Base-by-base conservation (phyloP, 495 filamentous ascomycete genomes). In the Aspergillus egyptiacus region DNA sequence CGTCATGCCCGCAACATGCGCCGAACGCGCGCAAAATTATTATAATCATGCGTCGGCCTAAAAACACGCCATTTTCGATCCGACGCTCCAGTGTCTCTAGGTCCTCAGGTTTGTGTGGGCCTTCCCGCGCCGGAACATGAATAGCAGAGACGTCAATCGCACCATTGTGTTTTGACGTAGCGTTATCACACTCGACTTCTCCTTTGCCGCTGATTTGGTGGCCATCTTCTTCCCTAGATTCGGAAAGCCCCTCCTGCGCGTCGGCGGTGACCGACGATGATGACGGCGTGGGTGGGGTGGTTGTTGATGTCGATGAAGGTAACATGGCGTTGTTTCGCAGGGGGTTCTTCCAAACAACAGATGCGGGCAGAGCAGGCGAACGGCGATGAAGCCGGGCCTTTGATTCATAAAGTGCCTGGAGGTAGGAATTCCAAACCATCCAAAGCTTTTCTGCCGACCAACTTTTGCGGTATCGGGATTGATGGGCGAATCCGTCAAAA, bases 401-500 rank as follows among this genome's bases (percentile, higher is more conserved):
- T 1, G 72, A 74, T 43, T 77, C 74, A 20, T 72, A 83, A 47
- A 81, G 71, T 20, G 64, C 66, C 51, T 72, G 78, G 48, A 78
- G 71, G 51, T 62, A 75, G 22, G 53, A 57, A 46, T 56, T 60
- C 72, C 62, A 76, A 11, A 52, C 62, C 34, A 51, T 51, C 40
- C 76, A 67, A 11, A 91, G 71, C 31, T 74, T 71, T 52, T 73
- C 65, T 14, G 69, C 67, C 39, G 78, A 84, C 89, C 87, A 93
- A 6, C 77, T 60, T 10, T 78, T 80, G 51, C 79, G 76, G 6
- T 58, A 65, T n/a, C 79, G 77, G 14, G 87, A 89, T 61, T 90
- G 80, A n/a, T 62, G 60, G 36, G 73, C 70, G 61, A 95, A 96
- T 5, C 84, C 86, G 51, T 84, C 81, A 58, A 95, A 82, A 19